phyloP scores from a whole-genome alignment of 257 asterid genomes.

The Catharanthus roseus region DNA sequence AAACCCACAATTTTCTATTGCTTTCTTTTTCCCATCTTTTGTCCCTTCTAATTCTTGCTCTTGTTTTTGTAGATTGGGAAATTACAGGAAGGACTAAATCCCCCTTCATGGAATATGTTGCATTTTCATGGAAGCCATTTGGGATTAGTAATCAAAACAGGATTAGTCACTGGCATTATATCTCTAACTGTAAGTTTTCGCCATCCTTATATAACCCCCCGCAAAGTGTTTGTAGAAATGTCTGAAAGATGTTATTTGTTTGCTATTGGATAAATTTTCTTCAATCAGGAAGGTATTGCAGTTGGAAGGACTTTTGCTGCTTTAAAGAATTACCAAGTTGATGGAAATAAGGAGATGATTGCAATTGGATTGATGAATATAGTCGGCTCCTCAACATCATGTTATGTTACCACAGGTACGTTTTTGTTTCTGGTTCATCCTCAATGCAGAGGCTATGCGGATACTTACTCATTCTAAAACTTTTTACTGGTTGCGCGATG shows the following conservation, averaged over 20 bases:
- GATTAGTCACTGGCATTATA: slow-evolving; percentile 74
- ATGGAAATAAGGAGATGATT: slow-evolving; percentile 92
- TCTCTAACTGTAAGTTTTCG: slow-evolving; percentile 65
- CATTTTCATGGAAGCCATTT: slow-evolving; percentile 56
- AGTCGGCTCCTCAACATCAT: slow-evolving; percentile 81
- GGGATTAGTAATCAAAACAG: slow-evolving; percentile 67
- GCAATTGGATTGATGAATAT: slow-evolving; percentile 85
- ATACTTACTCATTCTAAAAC: background rate
- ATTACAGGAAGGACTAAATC: slow-evolving; percentile 68
- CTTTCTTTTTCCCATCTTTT: background rate
- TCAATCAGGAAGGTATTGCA: slow-evolving; percentile 79
- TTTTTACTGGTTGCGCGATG: background rate
- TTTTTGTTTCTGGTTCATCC: too few species aligned
- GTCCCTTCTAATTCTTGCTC: too few species aligned
- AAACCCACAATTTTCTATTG: background rate
- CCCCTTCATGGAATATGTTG: slow-evolving; percentile 88
- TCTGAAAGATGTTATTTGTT: background rate
- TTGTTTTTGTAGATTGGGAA: slow-evolving; percentile 57
- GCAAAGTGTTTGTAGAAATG: background rate
- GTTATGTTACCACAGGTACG: slow-evolving; percentile 78
- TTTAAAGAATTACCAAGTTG: slow-evolving; percentile 82
- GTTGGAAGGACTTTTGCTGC: slow-evolving; percentile 96
- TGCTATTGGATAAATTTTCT: background rate
- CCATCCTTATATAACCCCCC: background rate
- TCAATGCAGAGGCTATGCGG: background rate